Percentiles rank a stretch among this genome's conserved stretches.
These are phyloP conservation scores for Naumovozyma dairenensis DNA, from an alignment of 805 yeast genomes.

Conservation along the genomic window DNA sequence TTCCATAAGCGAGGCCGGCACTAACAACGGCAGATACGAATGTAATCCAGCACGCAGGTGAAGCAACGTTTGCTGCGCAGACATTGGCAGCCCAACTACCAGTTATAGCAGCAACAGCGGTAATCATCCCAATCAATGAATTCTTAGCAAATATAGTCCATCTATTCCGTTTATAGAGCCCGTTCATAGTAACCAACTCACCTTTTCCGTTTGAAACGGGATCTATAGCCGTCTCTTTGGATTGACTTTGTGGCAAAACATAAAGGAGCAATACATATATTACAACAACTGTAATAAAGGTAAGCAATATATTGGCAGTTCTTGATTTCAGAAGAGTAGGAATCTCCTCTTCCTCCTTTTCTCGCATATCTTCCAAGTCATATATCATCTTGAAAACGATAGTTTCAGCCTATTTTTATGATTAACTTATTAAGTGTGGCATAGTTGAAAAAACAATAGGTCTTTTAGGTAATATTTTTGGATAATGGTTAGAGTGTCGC, in stretches of 20 bases:
- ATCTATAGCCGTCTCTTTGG: not conserved
- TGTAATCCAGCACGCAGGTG: constrained; percentile 1
- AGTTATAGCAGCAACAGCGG: constrained; percentile 1
- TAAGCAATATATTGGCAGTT: constrained; percentile 1
- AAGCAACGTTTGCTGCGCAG: not conserved
- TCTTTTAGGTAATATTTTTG: too few relatives aligned
- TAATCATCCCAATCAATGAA: not conserved
- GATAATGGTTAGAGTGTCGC: too few relatives aligned
- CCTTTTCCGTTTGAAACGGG: not conserved
- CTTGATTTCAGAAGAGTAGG: not conserved
- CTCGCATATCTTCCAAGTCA: not conserved
- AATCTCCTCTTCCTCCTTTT: not conserved
- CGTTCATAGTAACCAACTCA: not conserved
- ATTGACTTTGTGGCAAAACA: not conserved
- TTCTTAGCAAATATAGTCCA: constrained; percentile 1
- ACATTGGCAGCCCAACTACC: not conserved
- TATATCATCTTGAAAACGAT: not conserved
- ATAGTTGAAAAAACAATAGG: not conserved
- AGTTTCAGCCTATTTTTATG: not conserved
- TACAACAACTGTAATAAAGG: constrained; percentile 1
- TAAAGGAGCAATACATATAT: constrained; percentile 1
- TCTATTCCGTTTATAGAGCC: constrained; percentile 1
- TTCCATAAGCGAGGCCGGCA: constrained; percentile 1
- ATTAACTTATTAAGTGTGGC: not conserved
- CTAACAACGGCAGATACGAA: not conserved